phyloP scores from a whole-genome alignment of 2,329 filamentous ascomycete genomes.

The Septoria petroselini region DNA sequence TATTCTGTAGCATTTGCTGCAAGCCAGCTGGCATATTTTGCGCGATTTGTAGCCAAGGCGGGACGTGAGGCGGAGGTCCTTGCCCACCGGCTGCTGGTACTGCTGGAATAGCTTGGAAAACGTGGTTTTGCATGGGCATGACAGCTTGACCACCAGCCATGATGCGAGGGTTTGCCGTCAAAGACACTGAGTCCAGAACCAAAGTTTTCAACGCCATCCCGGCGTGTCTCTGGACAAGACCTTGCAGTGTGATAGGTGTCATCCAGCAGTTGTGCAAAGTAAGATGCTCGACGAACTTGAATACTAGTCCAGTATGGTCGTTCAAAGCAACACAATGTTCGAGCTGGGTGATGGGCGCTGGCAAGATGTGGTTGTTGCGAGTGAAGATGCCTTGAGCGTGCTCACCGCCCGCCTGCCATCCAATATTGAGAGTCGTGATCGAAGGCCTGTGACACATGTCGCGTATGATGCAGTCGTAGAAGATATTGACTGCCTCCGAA shows the following conservation, averaged over 20 bases:
- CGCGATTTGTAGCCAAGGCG: constrained; percentile 12
- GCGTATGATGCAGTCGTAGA: constrained; percentile 51
- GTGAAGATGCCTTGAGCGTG: constrained; percentile 60
- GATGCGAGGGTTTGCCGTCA: constrained; percentile 49
- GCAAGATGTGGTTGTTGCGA: constrained; percentile 61
- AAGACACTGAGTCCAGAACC: constrained; percentile 62
- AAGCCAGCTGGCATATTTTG: constrained; percentile 2
- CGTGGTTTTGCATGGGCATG: constrained; percentile 20
- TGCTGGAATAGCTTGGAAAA: constrained; percentile 17
- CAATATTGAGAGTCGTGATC: constrained; percentile 60
- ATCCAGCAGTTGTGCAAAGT: constrained; percentile 69
- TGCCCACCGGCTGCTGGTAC: constrained; percentile 6
- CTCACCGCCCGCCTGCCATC: constrained; percentile 67
- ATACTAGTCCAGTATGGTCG: constrained; percentile 29
- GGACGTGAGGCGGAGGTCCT: constrained; percentile 6
- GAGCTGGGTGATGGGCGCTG: constrained; percentile 53
- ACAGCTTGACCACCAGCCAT: constrained; percentile 15
- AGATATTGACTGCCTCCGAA: constrained; percentile 50
- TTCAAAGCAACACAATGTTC: constrained; percentile 24
- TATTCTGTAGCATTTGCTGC: constrained; percentile 15
- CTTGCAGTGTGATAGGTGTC: constrained; percentile 56
- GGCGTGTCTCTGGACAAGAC: constrained; percentile 52
- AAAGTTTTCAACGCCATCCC: constrained; percentile 51
- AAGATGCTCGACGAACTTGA: constrained; percentile 58
- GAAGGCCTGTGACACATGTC: constrained; percentile 46